These are phyloP conservation scores for Coniella vitis DNA, from an alignment of 2,329 filamentous ascomycete species.

Conservation along the genomic window DNA sequence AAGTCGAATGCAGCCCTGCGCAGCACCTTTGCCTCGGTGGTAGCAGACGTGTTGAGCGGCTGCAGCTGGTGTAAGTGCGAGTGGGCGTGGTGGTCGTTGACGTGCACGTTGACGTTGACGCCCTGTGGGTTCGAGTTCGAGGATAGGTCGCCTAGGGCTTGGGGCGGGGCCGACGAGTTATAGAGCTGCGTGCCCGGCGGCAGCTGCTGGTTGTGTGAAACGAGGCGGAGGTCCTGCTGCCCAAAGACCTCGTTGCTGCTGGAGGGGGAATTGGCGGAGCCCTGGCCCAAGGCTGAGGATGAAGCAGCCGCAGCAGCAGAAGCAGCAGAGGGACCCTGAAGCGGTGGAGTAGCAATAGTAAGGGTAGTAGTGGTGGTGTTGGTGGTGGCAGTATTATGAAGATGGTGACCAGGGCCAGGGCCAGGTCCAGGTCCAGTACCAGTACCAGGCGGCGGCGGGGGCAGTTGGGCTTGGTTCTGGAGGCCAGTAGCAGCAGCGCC, in stretches of 20 bases:
- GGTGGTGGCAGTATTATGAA: no score
- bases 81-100: slow-evolving; percentile 6
- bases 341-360: no score
- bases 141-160: neutral
- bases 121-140: neutral
- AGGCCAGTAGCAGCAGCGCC: slow-evolving; percentile 16
- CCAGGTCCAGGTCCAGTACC: no score
- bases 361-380: no score
- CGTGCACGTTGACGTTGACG: neutral
- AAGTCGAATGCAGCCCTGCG: slow-evolving; percentile 35
- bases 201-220: slow-evolving; percentile 14
- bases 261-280: slow-evolving; percentile 23
- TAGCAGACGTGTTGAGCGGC: slow-evolving; percentile 21
- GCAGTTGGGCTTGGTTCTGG: slow-evolving; percentile 19
- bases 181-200: slow-evolving; percentile 18
- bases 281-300: slow-evolving; percentile 21
- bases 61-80: slow-evolving; percentile 11
- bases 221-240: slow-evolving; percentile 13
- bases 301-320: slow-evolving; percentile 9
- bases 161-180: slow-evolving; percentile 9
- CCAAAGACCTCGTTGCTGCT: slow-evolving; percentile 23
- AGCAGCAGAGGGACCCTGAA: slow-evolving; percentile 19
- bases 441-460: slow-evolving; percentile 25
- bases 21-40: slow-evolving; percentile 28
- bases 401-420: slow-evolving; percentile 40